Conservation (phyloP, 2,329 filamentous ascomycete genomes). For the Ascochyta viciae-villosae region DNA sequence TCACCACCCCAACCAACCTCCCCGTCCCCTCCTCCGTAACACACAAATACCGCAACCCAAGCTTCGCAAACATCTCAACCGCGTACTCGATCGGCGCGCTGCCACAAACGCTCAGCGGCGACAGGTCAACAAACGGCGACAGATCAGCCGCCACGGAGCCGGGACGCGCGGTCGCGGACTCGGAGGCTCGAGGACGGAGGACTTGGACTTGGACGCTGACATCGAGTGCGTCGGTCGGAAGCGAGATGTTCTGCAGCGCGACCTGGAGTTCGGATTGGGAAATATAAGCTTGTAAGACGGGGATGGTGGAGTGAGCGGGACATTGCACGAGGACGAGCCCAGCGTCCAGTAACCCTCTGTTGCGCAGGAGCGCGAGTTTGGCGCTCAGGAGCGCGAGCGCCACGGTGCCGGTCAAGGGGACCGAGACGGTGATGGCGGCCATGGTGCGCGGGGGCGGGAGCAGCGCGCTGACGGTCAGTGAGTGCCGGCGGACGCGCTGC, state of each 20-base stretch:
- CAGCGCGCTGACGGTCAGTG: constrained; percentile 54
- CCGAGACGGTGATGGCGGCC: constrained; percentile 61
- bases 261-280: constrained; percentile 62
- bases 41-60: constrained; percentile 63
- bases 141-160: constrained; percentile 51
- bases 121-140: constrained; percentile 60
- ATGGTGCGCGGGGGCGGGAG: constrained; percentile 63
- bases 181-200: too few species aligned
- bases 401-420: constrained; percentile 56
- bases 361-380: constrained; percentile 58
- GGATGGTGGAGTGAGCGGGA: constrained; percentile 13
- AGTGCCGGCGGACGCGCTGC: constrained; percentile 49
- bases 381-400: constrained; percentile 49
- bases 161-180: too few species aligned
- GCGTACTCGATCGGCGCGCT: constrained; percentile 65
- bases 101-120: constrained; percentile 59
- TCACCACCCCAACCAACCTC: constrained; percentile 60
- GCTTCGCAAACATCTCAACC: constrained; percentile 66
- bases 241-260: constrained; percentile 50
- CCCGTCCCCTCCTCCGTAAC: constrained; percentile 62
- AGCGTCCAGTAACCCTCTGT: constrained; percentile 63
- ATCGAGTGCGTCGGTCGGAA: background rate
- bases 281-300: constrained; percentile 63
- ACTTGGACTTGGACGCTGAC: background rate
- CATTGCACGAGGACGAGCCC: constrained; percentile 62